Base-by-base conservation (phyloP, 805 yeast genomes). In the Wickerhamomyces strasburgensis region DNA sequence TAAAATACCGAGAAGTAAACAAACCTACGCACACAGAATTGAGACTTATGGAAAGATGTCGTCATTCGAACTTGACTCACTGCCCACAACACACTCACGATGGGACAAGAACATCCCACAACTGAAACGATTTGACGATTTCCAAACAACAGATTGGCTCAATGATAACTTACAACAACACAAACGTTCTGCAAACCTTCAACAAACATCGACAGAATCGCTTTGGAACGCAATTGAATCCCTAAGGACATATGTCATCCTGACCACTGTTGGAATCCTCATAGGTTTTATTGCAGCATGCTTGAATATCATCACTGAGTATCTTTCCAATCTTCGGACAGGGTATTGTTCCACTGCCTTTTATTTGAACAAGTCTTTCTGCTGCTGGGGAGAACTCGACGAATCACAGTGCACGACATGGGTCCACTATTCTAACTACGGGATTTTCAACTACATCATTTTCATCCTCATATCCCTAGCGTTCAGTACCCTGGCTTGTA, bases 231-330 rank as follows among this genome's bases (percentile, higher is more conserved):
- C 46, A 6, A 46, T 49, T 33, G 42, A 45, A 11, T 35, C 38
- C 14, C 37, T 54, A n/a, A 51, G 57, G 28, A 56, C 61, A 1
- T 87, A 97, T 84, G 51, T 87, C 1, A 81, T 84, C 0, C 63
- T 93, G 25, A 81, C 89, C 0, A 48, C 71, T 2, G 84, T 87
- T 41, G 99, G 98, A 0, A 54, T 80, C 1, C 44, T 70, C 3
- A 82, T 89, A 37, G 99, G 99, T 4, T 51, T 74, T 2, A 80
- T 87, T 27, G 98, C 98, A 0, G 95, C 87, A 0, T 67, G 73
- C 14, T 63, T 93, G 36, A 88, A 85, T 51, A 74, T 90, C 14
- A 70, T 87, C 14, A 87, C 98, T 0, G 90, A 86, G 35, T 87
- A 89, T 74, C 61, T 93, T n/a, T 82, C 87, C 3, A 81, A 81